Evolutionary conservation across 257 asterid genomes (phyloP), one percentile per base, ranked within the genome.

Genomic region (Henckelia pumila): DNA sequence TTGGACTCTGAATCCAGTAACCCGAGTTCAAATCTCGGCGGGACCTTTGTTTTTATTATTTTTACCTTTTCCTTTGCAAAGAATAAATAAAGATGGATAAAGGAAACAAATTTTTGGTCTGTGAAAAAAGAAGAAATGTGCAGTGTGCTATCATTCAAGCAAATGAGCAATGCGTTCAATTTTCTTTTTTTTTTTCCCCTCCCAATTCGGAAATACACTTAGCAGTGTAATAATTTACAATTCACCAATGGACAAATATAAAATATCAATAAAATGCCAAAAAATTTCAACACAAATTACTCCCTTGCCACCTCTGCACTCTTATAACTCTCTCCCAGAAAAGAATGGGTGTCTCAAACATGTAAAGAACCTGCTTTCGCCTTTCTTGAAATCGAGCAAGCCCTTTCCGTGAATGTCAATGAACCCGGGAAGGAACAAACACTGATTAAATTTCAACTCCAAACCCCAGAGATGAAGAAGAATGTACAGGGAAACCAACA

Each of bases 11-110:
- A 89, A 88, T 85, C 92, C 87, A 88, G 88, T 88, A 88, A 81
- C 87, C 94, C 97, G 95, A 86, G 92, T 85, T 88, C 97, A 86
- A 88, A 32, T 90, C 89, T 90, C 89, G 95, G 94, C n/a, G n/a
- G n/a, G 30, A 28, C 30, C 30, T 28, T 28, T 28, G 0, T 28
- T 28, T 28, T 26, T 28, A 25, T 25, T 28, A n/a, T 28, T 28
- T 3, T 28, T 28, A 28, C 4, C 30, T 28, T 28, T 28, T 4
- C 5, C 0, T 28, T 28, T 25, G 26, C 3, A 25, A 25, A 25
- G 26, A 25, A 1, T 25, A 25, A 25, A 25, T 28, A 0, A 28
- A 28, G 30, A 28, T 28, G 7, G 30, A 28, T 25, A 28, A 28
- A 4, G 6, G 30, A 28, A 28, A 28, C 7, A 28, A 28, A 28